Percentiles rank a stretch among this genome's conserved stretches.
Conservation (phyloP, 2,329 filamentous ascomycete genomes). For the Hymenotorrendiella dingleyae region DNA sequence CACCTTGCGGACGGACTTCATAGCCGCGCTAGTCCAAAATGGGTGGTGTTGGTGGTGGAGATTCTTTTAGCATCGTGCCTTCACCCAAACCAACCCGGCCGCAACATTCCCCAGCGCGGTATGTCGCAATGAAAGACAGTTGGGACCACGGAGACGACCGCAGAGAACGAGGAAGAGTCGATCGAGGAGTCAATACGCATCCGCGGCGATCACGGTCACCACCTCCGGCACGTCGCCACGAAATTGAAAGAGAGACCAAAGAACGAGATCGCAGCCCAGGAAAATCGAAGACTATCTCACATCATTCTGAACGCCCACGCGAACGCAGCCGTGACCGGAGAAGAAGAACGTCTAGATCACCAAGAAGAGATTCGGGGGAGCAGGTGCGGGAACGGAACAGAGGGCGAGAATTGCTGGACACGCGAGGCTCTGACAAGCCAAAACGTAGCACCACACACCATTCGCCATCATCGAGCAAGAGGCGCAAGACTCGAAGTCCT, state of each 20-base stretch:
- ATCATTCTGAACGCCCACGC: conserved; percentile 22
- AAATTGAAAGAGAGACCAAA: conserved; percentile 29
- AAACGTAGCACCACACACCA: conserved; percentile 26
- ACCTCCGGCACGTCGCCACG: conserved; percentile 30
- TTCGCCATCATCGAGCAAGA: conserved; percentile 29
- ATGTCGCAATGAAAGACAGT: conserved; percentile 39
- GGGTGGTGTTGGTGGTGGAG: too few relatives aligned
- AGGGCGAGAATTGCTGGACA: conserved; percentile 31
- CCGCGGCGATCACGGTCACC: conserved; percentile 33
- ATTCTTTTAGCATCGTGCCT: too few relatives aligned
- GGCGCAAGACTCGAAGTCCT: conserved; percentile 30
- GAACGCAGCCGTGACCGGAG: conserved; percentile 25
- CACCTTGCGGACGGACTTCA: background rate
- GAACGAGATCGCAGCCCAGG: conserved; percentile 26
- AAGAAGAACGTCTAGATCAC: conserved; percentile 27
- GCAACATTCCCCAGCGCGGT: conserved; percentile 26
- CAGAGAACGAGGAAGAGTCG: conserved; percentile 37
- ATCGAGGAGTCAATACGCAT: conserved; percentile 33
- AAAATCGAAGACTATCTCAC: conserved; percentile 24
- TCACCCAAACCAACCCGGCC: too few relatives aligned
- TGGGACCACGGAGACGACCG: conserved; percentile 36
- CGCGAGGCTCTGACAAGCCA: conserved; percentile 29
- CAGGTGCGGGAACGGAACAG: conserved; percentile 30
- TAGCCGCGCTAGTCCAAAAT: too few relatives aligned
- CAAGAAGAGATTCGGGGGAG: conserved; percentile 26